phyloP scores from a whole-genome alignment of 306 rosid species.

The Lathyrus sativus region DNA sequence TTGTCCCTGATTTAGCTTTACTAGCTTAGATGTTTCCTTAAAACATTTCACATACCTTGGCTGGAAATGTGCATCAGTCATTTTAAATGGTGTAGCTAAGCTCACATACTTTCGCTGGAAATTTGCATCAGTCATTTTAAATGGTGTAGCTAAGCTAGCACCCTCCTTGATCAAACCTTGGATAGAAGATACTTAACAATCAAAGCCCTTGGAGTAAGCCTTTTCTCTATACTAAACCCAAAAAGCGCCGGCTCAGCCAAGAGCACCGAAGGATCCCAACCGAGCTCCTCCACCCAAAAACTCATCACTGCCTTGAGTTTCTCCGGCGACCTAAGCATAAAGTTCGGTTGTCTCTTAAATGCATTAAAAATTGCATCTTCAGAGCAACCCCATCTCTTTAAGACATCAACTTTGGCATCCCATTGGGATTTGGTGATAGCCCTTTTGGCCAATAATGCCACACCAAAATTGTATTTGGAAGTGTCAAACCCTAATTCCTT shows the following conservation, averaged over 20 bases:
- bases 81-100: slow-evolving; percentile 11
- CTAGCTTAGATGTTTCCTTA: slow-evolving; percentile 21
- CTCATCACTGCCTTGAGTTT: slow-evolving; percentile 51
- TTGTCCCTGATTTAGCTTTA: slow-evolving; percentile 23
- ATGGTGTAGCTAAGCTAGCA: slow-evolving; percentile 18
- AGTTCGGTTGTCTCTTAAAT: slow-evolving; percentile 42
- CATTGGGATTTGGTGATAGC: slow-evolving; percentile 25
- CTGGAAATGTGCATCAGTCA: slow-evolving; percentile 33
- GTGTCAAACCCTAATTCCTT: slow-evolving; percentile 54
- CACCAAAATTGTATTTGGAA: slow-evolving; percentile 17
- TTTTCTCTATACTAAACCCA: slow-evolving; percentile 47
- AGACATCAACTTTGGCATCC: slow-evolving; percentile 49
- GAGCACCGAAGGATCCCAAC: slow-evolving; percentile 35
- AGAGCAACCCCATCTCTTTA: slow-evolving; percentile 60
- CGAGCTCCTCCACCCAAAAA: slow-evolving; percentile 46
- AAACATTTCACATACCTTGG: slow-evolving; percentile 36
- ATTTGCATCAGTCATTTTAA: neutral
- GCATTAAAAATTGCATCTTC: slow-evolving; percentile 43
- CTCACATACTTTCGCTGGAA: slow-evolving; percentile 44
- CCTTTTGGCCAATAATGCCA: slow-evolving; percentile 36
- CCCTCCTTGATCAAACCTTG: slow-evolving; percentile 29
- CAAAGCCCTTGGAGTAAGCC: slow-evolving; percentile 47
- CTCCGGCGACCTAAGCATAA: slow-evolving; percentile 42
- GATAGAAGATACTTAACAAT: slow-evolving; percentile 42
- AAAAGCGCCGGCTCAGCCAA: neutral